A percentile compares a stretch with the other conserved stretches of the same genome.
Conservation (phyloP, 192 early-diverging fungal genomes). For the Pilaira anomala region DNA sequence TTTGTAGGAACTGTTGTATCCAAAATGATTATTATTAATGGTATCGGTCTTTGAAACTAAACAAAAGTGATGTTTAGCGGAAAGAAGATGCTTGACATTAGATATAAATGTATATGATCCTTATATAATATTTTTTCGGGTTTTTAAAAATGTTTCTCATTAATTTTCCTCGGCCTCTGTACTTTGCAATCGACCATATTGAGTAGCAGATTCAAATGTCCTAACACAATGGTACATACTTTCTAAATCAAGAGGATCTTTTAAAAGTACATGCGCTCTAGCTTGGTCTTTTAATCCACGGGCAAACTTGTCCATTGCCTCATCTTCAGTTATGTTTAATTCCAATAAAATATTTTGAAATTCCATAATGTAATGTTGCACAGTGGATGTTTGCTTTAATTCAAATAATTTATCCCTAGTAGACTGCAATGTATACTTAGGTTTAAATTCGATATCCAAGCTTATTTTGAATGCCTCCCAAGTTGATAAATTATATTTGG, state of each 20-base stretch:
- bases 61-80: no score
- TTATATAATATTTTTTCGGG: no score
- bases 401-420: background rate
- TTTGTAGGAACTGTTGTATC: no score
- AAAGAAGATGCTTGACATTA: no score
- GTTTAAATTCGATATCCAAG: background rate
- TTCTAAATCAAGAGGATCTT: background rate
- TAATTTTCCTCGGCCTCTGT: no score
- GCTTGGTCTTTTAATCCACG: background rate
- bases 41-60: no score
- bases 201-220: background rate
- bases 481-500: background rate
- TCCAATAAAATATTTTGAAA: slow-evolving; percentile 2
- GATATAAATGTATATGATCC: no score
- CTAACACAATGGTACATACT: background rate
- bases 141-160: no score
- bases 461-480: background rate
- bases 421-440: background rate
- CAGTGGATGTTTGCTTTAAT: background rate
- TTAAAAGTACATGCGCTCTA: background rate
- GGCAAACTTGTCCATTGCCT: background rate
- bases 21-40: no score
- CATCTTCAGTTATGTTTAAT: background rate
- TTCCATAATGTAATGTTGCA: background rate
- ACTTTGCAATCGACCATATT: background rate